Conservation (phyloP, 495 filamentous ascomycete genomes). For the Terfezia boudieri region DNA sequence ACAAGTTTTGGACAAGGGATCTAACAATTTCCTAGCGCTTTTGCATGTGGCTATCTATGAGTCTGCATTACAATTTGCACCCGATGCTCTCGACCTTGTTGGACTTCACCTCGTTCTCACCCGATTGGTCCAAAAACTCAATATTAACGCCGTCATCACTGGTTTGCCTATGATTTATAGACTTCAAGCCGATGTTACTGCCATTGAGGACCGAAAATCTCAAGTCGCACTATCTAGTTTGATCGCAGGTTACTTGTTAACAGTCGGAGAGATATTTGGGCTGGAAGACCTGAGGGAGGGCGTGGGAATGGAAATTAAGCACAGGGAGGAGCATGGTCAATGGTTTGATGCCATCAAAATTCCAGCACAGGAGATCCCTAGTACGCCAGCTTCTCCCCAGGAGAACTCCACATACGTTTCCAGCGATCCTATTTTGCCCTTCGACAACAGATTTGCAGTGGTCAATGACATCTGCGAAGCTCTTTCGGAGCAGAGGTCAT, state of each 20-base stretch:
- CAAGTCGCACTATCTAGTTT: conserved; percentile 63
- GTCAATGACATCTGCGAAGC: conserved; percentile 38
- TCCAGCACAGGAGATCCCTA: conserved; percentile 28
- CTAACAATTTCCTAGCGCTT: conserved; percentile 47
- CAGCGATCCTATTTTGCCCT: conserved; percentile 35
- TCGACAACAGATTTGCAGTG: conserved; percentile 40
- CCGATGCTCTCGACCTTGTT: conserved; percentile 47
- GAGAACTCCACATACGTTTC: not conserved
- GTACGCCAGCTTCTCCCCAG: conserved; percentile 1
- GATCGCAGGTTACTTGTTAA: conserved; percentile 71
- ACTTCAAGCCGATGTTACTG: conserved; percentile 62
- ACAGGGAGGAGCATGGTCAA: conserved; percentile 42
- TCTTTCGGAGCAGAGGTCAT: conserved; percentile 14
- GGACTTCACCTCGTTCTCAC: conserved; percentile 52
- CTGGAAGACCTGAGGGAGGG: conserved; percentile 48
- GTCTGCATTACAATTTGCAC: conserved; percentile 46
- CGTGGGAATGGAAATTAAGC: conserved; percentile 52
- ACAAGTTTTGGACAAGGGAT: not conserved
- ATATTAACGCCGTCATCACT: conserved; percentile 58
- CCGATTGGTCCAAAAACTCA: conserved; percentile 49
- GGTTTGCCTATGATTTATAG: conserved; percentile 73
- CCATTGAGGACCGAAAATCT: conserved; percentile 33
- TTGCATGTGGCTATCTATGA: conserved; percentile 76
- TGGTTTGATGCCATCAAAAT: conserved; percentile 49
- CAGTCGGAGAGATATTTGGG: conserved; percentile 51